Conservation (phyloP, 371 early-diverging fungal genomes). For the Astathelohania contejeani region DNA sequence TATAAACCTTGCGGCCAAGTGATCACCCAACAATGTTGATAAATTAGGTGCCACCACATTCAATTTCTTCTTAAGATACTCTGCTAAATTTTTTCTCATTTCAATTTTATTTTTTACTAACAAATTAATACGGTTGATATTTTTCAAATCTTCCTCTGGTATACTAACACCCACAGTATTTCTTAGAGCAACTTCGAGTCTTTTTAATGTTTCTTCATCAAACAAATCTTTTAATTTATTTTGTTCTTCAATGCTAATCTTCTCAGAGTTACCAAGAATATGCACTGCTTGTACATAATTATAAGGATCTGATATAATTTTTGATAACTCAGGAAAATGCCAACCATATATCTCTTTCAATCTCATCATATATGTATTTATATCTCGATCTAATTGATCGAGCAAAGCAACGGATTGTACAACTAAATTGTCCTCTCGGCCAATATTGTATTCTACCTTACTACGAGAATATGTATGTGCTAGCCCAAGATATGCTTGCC, state of each 20-base stretch:
- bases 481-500: slow-evolving; percentile 76
- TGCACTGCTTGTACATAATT: slow-evolving; percentile 68
- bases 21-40: slow-evolving; percentile 80
- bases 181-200: slow-evolving; percentile 63
- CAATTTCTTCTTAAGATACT: slow-evolving; percentile 81
- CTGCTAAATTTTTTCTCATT: slow-evolving; percentile 70
- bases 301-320: slow-evolving; percentile 74
- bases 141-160: slow-evolving; percentile 71
- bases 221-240: slow-evolving; percentile 57
- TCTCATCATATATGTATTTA: slow-evolving; percentile 76
- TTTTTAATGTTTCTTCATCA: slow-evolving; percentile 56
- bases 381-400: slow-evolving; percentile 79
- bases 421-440: slow-evolving; percentile 72
- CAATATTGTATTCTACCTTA: slow-evolving; percentile 82
- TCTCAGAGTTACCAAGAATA: slow-evolving; percentile 69
- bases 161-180: slow-evolving; percentile 82
- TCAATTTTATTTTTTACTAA: slow-evolving; percentile 72
- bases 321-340: slow-evolving; percentile 91
- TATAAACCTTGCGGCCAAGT: slow-evolving; percentile 80
- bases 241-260: slow-evolving; percentile 60
- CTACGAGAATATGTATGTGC: slow-evolving; percentile 82
- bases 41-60: slow-evolving; percentile 86
- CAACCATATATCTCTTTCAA: slow-evolving; percentile 89
- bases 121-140: slow-evolving; percentile 75
- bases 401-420: slow-evolving; percentile 70